Conservation (phyloP, 2,329 filamentous ascomycete species). For the Fusarium aywerte region DNA sequence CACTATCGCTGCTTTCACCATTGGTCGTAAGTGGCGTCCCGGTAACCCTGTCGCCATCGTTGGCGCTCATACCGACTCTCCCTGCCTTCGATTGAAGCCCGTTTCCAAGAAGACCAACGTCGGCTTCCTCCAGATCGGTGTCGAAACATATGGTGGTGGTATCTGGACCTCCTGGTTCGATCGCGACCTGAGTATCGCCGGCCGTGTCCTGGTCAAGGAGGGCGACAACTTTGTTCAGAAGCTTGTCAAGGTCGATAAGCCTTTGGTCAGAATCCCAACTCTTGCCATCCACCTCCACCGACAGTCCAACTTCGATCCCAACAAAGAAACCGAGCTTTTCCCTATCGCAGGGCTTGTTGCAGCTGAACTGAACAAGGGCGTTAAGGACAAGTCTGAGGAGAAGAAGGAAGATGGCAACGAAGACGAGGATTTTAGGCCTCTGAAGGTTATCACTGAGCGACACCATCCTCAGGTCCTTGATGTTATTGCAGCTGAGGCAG, state of each 20-base stretch:
- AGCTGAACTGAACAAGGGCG: constrained; percentile 85
- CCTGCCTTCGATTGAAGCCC: constrained; percentile 91
- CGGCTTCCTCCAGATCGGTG: constrained; percentile 92
- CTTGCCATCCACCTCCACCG: constrained; percentile 94
- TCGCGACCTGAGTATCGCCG: constrained; percentile 89
- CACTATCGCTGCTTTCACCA: constrained; percentile 90
- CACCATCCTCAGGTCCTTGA: constrained; percentile 91
- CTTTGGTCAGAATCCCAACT: constrained; percentile 91
- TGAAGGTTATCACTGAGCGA: constrained; percentile 80
- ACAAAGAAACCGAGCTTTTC: constrained; percentile 96
- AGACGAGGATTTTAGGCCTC: constrained; percentile 73
- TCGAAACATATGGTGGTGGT: constrained; percentile 96
- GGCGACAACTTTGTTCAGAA: constrained; percentile 80
- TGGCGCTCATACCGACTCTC: constrained; percentile 95
- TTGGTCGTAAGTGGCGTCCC: constrained; percentile 89
- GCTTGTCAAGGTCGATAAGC: constrained; percentile 89
- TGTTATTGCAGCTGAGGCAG: constrained; percentile 83
- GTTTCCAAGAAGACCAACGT: constrained; percentile 88
- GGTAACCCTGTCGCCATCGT: constrained; percentile 94
- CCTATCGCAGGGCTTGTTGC: constrained; percentile 90
- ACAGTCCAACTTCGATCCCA: constrained; percentile 86
- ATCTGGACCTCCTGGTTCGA: constrained; percentile 99
- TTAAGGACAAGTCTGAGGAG: constrained; percentile 57
- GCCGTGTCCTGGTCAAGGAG: constrained; percentile 83
- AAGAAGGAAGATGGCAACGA: constrained; percentile 51